Evolutionary conservation across 2,329 filamentous ascomycete genomes (phyloP).

Genomic region (Pleoardoris graminearum): DNA sequence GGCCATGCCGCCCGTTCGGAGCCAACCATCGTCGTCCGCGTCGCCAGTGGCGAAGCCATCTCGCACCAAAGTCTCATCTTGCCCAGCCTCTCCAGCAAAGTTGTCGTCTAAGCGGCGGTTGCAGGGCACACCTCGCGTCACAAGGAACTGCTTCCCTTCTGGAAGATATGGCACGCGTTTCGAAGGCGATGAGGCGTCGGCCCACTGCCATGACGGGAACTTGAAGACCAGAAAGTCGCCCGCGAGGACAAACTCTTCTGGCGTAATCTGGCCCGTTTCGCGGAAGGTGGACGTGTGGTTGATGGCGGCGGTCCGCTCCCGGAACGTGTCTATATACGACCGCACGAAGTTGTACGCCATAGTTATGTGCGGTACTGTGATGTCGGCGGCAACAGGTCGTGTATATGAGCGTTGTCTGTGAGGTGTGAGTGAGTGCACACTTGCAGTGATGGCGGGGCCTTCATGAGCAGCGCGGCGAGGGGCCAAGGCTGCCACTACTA

Average conservation of each 20-base stretch:
- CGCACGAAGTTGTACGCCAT: constrained; percentile 83
- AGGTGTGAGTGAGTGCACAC: constrained; percentile 7
- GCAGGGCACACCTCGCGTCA: constrained; percentile 93
- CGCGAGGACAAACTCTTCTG: constrained; percentile 92
- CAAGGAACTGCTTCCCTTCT: constrained; percentile 88
- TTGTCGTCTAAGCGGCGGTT: constrained; percentile 88
- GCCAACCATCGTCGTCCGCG: constrained; percentile 80
- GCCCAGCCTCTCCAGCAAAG: constrained; percentile 84
- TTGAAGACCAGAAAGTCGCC: constrained; percentile 99
- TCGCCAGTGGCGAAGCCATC: constrained; percentile 66
- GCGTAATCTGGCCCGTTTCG: constrained; percentile 90
- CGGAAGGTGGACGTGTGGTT: constrained; percentile 92
- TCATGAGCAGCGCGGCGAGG: neutral
- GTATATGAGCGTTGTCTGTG: neutral
- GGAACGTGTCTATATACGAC: constrained; percentile 87
- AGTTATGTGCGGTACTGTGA: constrained; percentile 2
- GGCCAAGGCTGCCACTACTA: constrained; percentile 1
- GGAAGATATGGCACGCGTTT: constrained; percentile 83
- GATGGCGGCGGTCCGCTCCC: constrained; percentile 88
- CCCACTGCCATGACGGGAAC: constrained; percentile 98
- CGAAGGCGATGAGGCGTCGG: constrained; percentile 78
- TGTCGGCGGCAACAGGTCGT: neutral
- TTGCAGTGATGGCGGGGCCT: constrained; percentile 2
- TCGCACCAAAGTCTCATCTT: constrained; percentile 82
- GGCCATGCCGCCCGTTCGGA: constrained; percentile 79